These are phyloP conservation scores for Colletotrichum costaricense DNA, from an alignment of 2,329 filamentous ascomycete genomes.

Conservation along the genomic window DNA sequence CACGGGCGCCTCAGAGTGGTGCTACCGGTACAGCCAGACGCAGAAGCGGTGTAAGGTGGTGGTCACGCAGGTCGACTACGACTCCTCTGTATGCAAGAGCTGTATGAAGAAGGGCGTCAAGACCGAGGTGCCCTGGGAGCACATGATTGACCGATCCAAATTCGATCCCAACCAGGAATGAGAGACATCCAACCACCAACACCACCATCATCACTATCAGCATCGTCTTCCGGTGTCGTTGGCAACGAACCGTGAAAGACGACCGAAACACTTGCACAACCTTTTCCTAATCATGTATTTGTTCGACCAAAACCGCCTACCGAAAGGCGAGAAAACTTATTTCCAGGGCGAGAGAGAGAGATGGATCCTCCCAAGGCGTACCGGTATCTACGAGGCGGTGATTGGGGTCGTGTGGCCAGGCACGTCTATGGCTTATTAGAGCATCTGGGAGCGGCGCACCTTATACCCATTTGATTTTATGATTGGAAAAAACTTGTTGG, in stretches of 20 bases:
- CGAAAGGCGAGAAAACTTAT: not conserved
- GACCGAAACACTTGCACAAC: not conserved
- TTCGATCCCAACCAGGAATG: slow-evolving; percentile 27
- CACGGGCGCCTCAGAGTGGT: slow-evolving; percentile 36
- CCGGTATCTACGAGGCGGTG: not conserved
- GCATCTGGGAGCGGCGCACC: slow-evolving; percentile 13
- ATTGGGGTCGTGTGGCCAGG: not conserved
- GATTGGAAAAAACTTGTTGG: not conserved
- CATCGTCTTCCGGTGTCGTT: not conserved
- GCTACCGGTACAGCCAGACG: slow-evolving; percentile 34
- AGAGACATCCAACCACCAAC: not conserved
- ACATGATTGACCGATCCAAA: slow-evolving; percentile 30
- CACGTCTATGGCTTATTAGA: slow-evolving; percentile 17
- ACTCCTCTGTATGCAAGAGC: slow-evolving; percentile 25
- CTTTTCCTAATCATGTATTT: not conserved
- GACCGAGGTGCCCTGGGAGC: slow-evolving; percentile 28
- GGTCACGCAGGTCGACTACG: slow-evolving; percentile 33
- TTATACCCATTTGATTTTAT: slow-evolving; percentile 34
- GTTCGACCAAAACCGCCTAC: not conserved
- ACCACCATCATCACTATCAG: too few relatives aligned
- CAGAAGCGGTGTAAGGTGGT: slow-evolving; percentile 35
- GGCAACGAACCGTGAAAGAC: not conserved
- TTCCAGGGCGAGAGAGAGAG: not conserved
- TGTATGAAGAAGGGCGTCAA: slow-evolving; percentile 20
- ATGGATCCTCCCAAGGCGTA: slow-evolving; percentile 16